phyloP scores from a whole-genome alignment of 441 rosid genomes.

The Euphorbia schlechtendalii region DNA sequence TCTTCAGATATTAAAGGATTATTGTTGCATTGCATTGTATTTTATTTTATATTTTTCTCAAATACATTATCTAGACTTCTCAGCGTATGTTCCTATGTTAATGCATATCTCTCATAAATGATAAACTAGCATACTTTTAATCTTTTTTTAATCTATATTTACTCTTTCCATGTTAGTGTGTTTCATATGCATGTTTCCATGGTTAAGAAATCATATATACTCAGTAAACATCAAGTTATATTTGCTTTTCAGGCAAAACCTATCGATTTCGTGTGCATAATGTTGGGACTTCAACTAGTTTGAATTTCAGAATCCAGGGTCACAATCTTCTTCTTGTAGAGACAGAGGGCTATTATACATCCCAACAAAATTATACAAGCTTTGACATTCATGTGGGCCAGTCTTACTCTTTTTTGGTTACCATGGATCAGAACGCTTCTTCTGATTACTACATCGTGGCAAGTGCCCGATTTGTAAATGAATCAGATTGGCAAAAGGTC shows the following conservation, averaged over 20 bases:
- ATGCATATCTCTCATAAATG: background rate
- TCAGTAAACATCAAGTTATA: slow-evolving; percentile 4
- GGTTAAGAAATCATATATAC: background rate
- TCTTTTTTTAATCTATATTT: background rate
- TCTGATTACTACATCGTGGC: slow-evolving; percentile 88
- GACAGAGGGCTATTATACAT: slow-evolving; percentile 72
- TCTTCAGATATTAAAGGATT: slow-evolving; percentile 1
- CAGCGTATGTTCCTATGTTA: background rate
- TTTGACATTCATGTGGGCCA: slow-evolving; percentile 91
- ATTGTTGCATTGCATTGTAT: background rate
- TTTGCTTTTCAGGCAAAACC: slow-evolving; percentile 60
- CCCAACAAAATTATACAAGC: slow-evolving; percentile 57
- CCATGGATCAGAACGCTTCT: slow-evolving; percentile 84
- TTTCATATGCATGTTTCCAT: background rate
- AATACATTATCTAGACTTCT: background rate
- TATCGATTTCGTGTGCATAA: slow-evolving; percentile 77
- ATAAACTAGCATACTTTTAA: background rate
- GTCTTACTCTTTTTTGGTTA: slow-evolving; percentile 77
- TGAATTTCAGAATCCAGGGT: slow-evolving; percentile 88
- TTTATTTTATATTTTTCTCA: background rate
- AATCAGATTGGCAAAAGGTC: slow-evolving; percentile 76
- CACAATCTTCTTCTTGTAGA: slow-evolving; percentile 79
- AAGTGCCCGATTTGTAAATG: slow-evolving; percentile 89
- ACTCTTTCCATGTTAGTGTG: background rate
- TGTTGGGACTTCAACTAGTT: slow-evolving; percentile 79